phyloP scores from a whole-genome alignment of 2,329 filamentous ascomycete genomes.

The Clarireedia homoeocarpa region DNA sequence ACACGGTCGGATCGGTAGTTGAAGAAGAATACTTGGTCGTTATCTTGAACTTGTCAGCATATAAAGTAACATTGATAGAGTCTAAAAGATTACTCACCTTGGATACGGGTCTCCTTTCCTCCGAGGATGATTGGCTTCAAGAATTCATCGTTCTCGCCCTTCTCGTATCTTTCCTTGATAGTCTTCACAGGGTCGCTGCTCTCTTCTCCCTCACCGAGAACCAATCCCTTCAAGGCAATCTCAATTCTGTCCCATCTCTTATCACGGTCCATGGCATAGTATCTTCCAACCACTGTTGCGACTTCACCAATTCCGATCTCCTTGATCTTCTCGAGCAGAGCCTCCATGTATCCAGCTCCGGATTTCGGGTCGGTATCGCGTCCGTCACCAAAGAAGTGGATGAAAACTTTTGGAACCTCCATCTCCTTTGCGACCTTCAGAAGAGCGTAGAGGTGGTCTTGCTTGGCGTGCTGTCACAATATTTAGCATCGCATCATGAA shows the following conservation, averaged over 20 bases:
- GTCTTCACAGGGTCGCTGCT: slow-evolving; percentile 78
- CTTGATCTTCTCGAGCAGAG: slow-evolving; percentile 71
- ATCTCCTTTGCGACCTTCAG: slow-evolving; percentile 85
- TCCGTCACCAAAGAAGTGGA: slow-evolving; percentile 98
- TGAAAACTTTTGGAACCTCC: slow-evolving; percentile 83
- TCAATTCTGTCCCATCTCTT: slow-evolving; percentile 98
- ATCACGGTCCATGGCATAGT: slow-evolving; percentile 99
- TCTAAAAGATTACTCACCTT: slow-evolving; percentile 47
- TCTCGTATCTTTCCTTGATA: slow-evolving; percentile 80
- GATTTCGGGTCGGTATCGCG: slow-evolving; percentile 98
- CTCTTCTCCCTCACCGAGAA: slow-evolving; percentile 80
- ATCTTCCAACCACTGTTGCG: slow-evolving; percentile 87
- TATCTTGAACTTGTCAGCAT: slow-evolving; percentile 45
- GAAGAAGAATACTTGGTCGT: slow-evolving; percentile 98
- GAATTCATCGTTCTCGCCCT: slow-evolving; percentile 93
- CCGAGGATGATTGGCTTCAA: slow-evolving; percentile 94
- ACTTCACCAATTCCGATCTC: slow-evolving; percentile 83
- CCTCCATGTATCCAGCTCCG: slow-evolving; percentile 77
- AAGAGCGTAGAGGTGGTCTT: slow-evolving; percentile 82
- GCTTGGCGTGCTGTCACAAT: slow-evolving; percentile 68
- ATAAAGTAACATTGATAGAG: not conserved
- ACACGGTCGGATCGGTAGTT: slow-evolving; percentile 99
- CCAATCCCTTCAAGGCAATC: slow-evolving; percentile 74
- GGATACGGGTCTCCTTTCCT: slow-evolving; percentile 75
- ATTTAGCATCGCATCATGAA: slow-evolving; percentile 12